phyloP scores from a whole-genome alignment of 164 flowering plant species.

The Malania oleifera region DNA sequence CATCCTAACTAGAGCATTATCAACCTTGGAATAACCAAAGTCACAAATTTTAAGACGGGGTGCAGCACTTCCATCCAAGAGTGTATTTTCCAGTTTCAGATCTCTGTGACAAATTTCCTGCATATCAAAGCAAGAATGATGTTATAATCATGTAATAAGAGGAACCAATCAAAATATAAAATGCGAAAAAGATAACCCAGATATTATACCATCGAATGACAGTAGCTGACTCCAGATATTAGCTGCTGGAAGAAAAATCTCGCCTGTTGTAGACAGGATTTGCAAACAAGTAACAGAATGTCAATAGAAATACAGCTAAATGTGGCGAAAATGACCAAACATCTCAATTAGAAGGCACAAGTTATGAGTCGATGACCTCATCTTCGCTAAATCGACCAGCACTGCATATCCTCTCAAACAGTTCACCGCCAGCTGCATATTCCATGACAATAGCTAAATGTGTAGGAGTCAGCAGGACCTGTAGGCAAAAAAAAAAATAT shows the following conservation, averaged over 20 bases:
- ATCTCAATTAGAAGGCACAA: neutral
- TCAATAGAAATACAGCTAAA: neutral
- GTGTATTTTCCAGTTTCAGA: constrained; percentile 55
- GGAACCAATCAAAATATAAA: neutral
- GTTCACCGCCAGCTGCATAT: constrained; percentile 83
- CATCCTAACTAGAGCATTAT: too few relatives aligned
- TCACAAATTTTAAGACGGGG: constrained; percentile 59
- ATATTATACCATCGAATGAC: constrained; percentile 51
- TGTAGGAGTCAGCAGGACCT: constrained; percentile 59
- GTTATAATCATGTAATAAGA: neutral
- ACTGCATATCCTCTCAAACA: constrained; percentile 57
- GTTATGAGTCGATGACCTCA: constrained; percentile 31
- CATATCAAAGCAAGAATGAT: constrained; percentile 7
- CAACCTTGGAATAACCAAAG: constrained; percentile 60
- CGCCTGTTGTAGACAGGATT: constrained; percentile 38
- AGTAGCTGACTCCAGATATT: constrained; percentile 68
- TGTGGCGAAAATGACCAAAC: neutral
- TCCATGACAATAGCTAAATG: constrained; percentile 74
- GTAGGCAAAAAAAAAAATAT: constrained; percentile 4
- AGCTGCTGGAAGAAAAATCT: constrained; percentile 77
- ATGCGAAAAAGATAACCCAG: neutral
- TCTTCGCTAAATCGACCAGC: constrained; percentile 80
- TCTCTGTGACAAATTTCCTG: constrained; percentile 65
- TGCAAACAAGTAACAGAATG: neutral
- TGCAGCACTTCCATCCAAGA: constrained; percentile 46